These are phyloP conservation scores for Fusarium gaditjirri DNA, from an alignment of 2,329 filamentous ascomycete genomes.

Conservation along the genomic window DNA sequence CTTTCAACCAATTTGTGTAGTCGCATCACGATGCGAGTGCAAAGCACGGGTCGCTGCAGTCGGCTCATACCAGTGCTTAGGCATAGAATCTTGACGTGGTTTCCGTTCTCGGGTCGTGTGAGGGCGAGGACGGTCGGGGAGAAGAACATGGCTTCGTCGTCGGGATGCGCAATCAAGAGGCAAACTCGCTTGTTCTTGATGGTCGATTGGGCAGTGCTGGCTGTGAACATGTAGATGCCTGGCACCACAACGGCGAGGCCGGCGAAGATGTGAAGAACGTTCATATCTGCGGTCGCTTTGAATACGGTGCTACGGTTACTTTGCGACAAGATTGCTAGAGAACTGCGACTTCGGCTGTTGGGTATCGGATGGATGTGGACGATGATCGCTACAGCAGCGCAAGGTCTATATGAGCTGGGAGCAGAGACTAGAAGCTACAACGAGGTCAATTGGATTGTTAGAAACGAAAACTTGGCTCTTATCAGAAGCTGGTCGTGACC, in stretches of 20 bases:
- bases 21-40: slow-evolving; percentile 21
- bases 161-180: slow-evolving; percentile 94
- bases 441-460: not conserved
- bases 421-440: not conserved
- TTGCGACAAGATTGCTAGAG: not conserved
- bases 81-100: slow-evolving; percentile 94
- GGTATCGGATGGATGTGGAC: not conserved
- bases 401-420: not conserved
- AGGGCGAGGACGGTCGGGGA: slow-evolving; percentile 88
- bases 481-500: not conserved
- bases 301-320: not conserved
- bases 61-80: slow-evolving; percentile 76
- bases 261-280: slow-evolving; percentile 41
- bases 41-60: slow-evolving; percentile 13
- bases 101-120: slow-evolving; percentile 80
- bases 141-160: slow-evolving; percentile 99
- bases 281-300: slow-evolving; percentile 30
- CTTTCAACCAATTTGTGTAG: slow-evolving; percentile 14
- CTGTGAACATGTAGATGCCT: slow-evolving; percentile 64
- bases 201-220: slow-evolving; percentile 56
- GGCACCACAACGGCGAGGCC: slow-evolving; percentile 54
- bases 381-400: slow-evolving; percentile 2
- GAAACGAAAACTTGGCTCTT: not conserved
- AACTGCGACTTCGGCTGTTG: not conserved
- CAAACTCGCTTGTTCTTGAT: slow-evolving; percentile 87